These are phyloP conservation scores for Blastomyces silverae DNA, from an alignment of 2,329 filamentous ascomycete genomes.

Conservation along the genomic window DNA sequence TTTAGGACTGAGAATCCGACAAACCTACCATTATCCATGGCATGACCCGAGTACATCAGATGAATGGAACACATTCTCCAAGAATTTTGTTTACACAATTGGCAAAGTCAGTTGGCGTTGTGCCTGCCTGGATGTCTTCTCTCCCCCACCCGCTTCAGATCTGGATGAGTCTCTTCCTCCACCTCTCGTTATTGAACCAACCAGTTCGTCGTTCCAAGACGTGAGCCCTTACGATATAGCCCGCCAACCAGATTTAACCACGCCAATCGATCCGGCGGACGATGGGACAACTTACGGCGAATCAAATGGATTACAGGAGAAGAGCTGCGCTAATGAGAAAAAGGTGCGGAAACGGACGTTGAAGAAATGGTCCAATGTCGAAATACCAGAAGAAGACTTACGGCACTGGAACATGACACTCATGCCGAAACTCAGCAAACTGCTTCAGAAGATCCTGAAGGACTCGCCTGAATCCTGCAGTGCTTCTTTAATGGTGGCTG, in stretches of 20 bases:
- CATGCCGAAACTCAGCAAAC: conserved; percentile 52
- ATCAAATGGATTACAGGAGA: conserved; percentile 25
- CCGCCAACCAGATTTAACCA: conserved; percentile 15
- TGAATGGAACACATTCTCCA: conserved; percentile 39
- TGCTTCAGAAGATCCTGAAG: conserved; percentile 53
- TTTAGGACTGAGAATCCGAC: conserved; percentile 36
- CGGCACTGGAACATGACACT: conserved; percentile 54
- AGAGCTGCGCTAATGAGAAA: conserved; percentile 26
- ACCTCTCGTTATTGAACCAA: conserved; percentile 33
- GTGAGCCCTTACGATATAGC: conserved; percentile 19
- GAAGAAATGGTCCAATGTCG: conserved; percentile 44
- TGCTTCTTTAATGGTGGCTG: conserved; percentile 55
- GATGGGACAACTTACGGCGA: conserved; percentile 24
- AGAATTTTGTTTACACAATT: conserved; percentile 42
- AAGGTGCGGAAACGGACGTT: conserved; percentile 36
- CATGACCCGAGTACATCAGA: conserved; percentile 38
- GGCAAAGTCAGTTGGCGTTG: conserved; percentile 40
- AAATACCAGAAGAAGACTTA: conserved; percentile 50
- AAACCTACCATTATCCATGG: conserved; percentile 39
- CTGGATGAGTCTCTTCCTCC: conserved; percentile 39
- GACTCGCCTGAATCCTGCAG: conserved; percentile 56
- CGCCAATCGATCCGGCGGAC: conserved; percentile 17
- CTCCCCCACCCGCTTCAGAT: conserved; percentile 36
- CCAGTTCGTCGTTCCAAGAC: conserved; percentile 15
- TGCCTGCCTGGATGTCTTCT: conserved; percentile 39